Conservation (phyloP, 441 rosid species). For the Gossypium aridum region DNA sequence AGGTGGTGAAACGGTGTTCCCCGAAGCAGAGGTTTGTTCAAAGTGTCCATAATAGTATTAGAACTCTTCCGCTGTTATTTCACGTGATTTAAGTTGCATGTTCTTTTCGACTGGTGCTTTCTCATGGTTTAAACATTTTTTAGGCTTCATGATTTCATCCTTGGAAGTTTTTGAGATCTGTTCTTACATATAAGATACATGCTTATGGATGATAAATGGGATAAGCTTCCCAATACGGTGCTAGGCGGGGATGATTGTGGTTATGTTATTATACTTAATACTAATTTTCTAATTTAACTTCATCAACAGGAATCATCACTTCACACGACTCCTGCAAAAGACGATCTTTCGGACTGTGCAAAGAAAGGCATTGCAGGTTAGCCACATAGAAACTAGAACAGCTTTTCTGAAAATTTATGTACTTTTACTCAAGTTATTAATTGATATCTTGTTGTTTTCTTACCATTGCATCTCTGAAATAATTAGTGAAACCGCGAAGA, state of each 20-base stretch:
- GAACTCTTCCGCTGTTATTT: not conserved
- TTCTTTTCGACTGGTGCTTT: not conserved
- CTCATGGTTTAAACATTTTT: not conserved
- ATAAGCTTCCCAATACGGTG: not conserved
- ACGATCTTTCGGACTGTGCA: constrained; percentile 86
- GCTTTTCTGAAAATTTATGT: not conserved
- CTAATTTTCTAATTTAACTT: constrained; percentile 10
- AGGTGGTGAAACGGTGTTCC: constrained; percentile 97
- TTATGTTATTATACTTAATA: not conserved
- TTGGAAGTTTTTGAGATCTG: not conserved
- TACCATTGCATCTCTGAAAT: constrained; percentile 8
- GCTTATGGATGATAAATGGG: too few relatives aligned
- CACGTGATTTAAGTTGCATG: not conserved
- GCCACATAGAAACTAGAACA: not conserved
- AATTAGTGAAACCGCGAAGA: constrained; percentile 69
- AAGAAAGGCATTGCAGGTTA: constrained; percentile 87
- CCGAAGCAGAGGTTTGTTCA: constrained; percentile 71
- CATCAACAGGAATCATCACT: constrained; percentile 53
- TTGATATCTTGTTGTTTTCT: constrained; percentile 3
- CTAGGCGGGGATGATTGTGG: not conserved
- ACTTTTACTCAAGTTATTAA: not conserved
- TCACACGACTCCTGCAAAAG: constrained; percentile 38
- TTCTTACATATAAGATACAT: not conserved
- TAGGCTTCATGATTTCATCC: not conserved
- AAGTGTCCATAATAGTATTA: not conserved